Base-by-base conservation (phyloP, 73 alveolate species). In the Paramecium biaurelia region DNA sequence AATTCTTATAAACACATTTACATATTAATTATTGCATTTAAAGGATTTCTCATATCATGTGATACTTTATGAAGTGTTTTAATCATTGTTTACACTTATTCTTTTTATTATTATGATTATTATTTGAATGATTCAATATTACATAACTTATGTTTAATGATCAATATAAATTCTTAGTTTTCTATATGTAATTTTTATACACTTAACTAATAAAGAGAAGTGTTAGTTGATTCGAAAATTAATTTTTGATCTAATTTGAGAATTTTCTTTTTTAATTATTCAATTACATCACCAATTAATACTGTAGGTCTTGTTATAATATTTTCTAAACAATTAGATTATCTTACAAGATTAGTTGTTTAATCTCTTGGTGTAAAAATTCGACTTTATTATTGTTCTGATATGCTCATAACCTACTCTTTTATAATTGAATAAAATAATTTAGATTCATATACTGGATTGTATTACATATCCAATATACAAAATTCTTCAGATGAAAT, bases 11-110 rank as follows among this genome's bases (percentile, higher is more conserved):
- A 34, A 63, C 84, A 72, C 59, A 42, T 76, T 59, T 63, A n/a
- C 93, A 86, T 86, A 20, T 72, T 63, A 20, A 86, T 86, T 5
- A 76, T 63, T 34, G 88, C 84, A 67, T 86, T 86, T 20, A 86
- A 67, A 10, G 93, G 93, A 38, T 74, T 86, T 86, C 93, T 58
- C 68, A 86, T 47, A 63, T 86, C 93, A 63, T 86, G 93, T 14
- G 88, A 59, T 37, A 86, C 76, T 24, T 42, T 63, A 7, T 76
- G 57, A 67, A 86, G 57, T 35, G 84, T 63, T 63, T 63, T 63
- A 30, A 63, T 63, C 84, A 63, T 63, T 30, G 21, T 14, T 20
- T 63, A 63, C 2, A 63, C 47, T 26, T 63, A 32, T 7, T 63
- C 84, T 7, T 11, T 32, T 63, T 26, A 12, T 63, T 63, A 26